Evolutionary conservation across 805 yeast genomes (phyloP), one percentile per base, ranked within the genome.

Genomic region (Spathaspora sp.): DNA sequence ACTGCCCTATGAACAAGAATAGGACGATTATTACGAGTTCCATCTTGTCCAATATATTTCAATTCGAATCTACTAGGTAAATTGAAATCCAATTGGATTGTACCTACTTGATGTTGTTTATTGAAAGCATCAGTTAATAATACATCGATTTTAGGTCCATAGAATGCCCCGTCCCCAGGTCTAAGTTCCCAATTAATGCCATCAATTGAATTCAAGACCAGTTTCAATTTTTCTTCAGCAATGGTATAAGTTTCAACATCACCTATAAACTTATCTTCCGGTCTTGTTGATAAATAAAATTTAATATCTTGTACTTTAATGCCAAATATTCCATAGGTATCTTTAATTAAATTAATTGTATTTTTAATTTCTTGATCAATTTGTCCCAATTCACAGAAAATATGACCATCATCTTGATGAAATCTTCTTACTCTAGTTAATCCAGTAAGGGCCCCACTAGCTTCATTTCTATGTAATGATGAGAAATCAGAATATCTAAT

Each of bases 361-460:
- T 82, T 79, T 9, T 76, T 61, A 47, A 94, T 91, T 63, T 94
- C 99, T 29, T 66, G 60, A 47, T 78, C 80, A 46, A 94, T 85
- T 69, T 94, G 99, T 6, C 79, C 82, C 35, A 79, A 76, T 1
- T 86, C 81, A 64, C 99, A 94, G 66, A 94, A 94, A 26, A 94
- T 92, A 61, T 94, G 99, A 7, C 97, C 98, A 66, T 94, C 99
- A 67, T 94, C 99, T 70, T 94, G 99, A 68, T 94, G 99, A 70
- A 94, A 94, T 56, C 97, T 76, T 52, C 99, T 80, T 2, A 94
- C 97, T 51, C 99, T 77, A 0, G 98, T 94, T 38, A 94, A 73
- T 0, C 99, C 99, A 6, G 93, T 80, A 18, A 94, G 77, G 1
- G 98, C 96, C 2, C 99, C 99, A 52, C 96, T 86, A 26, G 96